Evolutionary conservation across 2,329 filamentous ascomycete genomes (phyloP).

Genomic region (Fusarium sp.): DNA sequence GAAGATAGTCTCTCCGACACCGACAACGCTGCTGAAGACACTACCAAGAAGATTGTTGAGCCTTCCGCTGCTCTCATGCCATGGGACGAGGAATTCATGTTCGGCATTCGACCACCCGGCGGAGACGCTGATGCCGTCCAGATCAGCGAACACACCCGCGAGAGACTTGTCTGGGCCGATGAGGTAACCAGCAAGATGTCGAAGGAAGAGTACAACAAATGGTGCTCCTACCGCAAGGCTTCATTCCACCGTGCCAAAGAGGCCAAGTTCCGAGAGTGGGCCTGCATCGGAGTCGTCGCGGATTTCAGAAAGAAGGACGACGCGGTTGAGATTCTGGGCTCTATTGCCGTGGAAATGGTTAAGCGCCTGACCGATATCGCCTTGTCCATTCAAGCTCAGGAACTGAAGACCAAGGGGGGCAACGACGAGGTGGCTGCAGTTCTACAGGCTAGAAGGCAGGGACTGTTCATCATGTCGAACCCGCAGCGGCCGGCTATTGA

Average conservation of each 20-base stretch:
- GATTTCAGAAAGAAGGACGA: constrained; percentile 96
- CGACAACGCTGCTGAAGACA: constrained; percentile 64
- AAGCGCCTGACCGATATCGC: constrained; percentile 95
- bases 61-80: constrained; percentile 90
- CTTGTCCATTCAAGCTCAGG: constrained; percentile 81
- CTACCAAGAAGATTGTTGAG: constrained; percentile 75
- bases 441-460: not conserved
- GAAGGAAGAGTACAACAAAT: constrained; percentile 95
- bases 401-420: not conserved
- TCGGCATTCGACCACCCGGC: constrained; percentile 84
- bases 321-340: constrained; percentile 95
- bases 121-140: constrained; percentile 58
- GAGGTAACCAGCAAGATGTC: constrained; percentile 98
- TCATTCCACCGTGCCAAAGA: constrained; percentile 98
- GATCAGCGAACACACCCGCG: constrained; percentile 85
- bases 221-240: constrained; percentile 96
- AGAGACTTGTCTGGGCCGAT: constrained; percentile 91
- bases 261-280: constrained; percentile 97
- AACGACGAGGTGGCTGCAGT: accelerated
- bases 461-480: not conserved
- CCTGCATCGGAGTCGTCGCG: constrained; percentile 91
- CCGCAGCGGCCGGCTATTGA: not conserved
- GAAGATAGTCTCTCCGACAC: constrained; percentile 77
- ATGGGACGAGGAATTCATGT: constrained; percentile 93
- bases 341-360: constrained; percentile 97